phyloP scores from a whole-genome alignment of 805 yeast species.

The Kluyveromyces starmeri region DNA sequence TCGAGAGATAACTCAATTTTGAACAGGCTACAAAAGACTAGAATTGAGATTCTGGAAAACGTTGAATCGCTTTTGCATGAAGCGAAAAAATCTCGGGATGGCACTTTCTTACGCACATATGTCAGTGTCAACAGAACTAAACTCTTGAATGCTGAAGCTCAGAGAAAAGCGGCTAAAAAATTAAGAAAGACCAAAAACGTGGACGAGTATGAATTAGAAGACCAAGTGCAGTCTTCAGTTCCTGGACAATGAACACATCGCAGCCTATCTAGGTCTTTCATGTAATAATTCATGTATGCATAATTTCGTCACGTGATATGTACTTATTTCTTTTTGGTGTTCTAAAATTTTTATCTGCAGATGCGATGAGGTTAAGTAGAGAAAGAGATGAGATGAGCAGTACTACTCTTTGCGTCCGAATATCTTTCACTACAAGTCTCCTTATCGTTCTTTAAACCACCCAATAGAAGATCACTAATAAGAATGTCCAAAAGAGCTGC shows the following conservation, averaged over 20 bases:
- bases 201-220: too few species aligned
- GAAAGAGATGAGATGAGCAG: conserved; percentile 5
- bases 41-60: conserved; percentile 38
- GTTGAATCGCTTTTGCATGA: conserved; percentile 21
- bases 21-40: conserved; percentile 57
- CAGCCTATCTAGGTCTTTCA: too few species aligned
- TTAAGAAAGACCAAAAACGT: conserved; percentile 8
- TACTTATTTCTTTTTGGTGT: conserved; percentile 5
- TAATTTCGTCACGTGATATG: too few species aligned
- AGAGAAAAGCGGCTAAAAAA: conserved; percentile 16
- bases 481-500: conserved; percentile 48
- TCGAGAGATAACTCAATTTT: conserved; percentile 50
- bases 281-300: too few species aligned
- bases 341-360: conserved; percentile 12
- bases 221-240: too few species aligned
- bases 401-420: too few species aligned
- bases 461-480: too few species aligned
- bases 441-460: too few species aligned
- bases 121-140: conserved; percentile 13
- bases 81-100: conserved; percentile 27
- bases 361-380: conserved; percentile 18
- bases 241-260: too few species aligned
- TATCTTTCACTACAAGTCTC: too few species aligned
- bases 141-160: conserved; percentile 18
- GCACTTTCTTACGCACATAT: conserved; percentile 15